phyloP scores from a whole-genome alignment of 441 rosid genomes.

The Gossypium davidsonii region DNA sequence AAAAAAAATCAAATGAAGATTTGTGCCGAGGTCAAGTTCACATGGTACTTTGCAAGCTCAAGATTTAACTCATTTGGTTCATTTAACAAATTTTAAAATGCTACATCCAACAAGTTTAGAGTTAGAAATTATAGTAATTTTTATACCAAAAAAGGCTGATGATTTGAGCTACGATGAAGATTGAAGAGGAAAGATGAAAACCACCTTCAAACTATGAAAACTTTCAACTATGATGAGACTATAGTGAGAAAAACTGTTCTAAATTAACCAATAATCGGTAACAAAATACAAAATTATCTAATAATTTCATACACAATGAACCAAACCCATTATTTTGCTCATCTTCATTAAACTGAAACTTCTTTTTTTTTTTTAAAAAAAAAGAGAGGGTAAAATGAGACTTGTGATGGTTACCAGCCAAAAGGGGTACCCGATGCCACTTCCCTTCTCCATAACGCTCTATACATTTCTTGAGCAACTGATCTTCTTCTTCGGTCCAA shows the following conservation, averaged over 20 bases:
- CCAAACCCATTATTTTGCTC: neutral
- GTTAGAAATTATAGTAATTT: no score
- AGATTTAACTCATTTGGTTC: no score
- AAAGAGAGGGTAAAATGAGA: neutral
- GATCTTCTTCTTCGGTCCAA: slow-evolving; percentile 47
- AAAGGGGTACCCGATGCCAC: slow-evolving; percentile 35
- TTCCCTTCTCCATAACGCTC: slow-evolving; percentile 37
- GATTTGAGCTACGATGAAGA: neutral
- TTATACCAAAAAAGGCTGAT: no score
- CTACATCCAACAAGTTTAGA: no score
- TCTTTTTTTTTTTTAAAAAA: no score
- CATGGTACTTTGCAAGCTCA: no score
- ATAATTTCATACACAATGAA: neutral
- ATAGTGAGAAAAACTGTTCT: neutral
- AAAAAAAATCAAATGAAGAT: no score
- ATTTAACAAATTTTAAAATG: no score
- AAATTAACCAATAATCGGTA: neutral
- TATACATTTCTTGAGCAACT: slow-evolving; percentile 35
- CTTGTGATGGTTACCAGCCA: slow-evolving; percentile 26
- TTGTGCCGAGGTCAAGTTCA: no score
- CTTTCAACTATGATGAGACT: neutral
- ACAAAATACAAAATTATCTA: neutral
- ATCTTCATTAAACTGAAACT: neutral
- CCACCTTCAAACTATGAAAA: neutral
- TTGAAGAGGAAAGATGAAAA: neutral